Evolutionary conservation across 768 basidiomycete species (phyloP).

Genomic region (Leucocoprinus sp.): DNA sequence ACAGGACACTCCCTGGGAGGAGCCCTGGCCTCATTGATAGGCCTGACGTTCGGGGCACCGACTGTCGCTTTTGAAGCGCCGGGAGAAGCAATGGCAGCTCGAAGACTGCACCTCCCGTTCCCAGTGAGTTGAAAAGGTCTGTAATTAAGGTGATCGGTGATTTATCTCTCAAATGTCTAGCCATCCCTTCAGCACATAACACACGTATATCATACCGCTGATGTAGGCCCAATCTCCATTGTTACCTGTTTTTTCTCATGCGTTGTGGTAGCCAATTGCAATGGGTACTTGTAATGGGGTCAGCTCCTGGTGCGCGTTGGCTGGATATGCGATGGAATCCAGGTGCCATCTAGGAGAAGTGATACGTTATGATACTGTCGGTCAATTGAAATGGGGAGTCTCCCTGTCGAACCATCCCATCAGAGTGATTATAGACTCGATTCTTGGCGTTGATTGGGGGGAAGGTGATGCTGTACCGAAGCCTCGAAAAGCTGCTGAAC

Average conservation of each 20-base stretch:
- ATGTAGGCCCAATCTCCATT: constrained; percentile 31
- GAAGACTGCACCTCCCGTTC: constrained; percentile 77
- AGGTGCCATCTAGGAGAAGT: constrained; percentile 85
- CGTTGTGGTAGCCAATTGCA: constrained; percentile 56
- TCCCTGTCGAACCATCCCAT: constrained; percentile 68
- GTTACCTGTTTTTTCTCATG: neutral
- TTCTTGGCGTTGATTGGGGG: constrained; percentile 15
- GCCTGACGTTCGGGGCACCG: constrained; percentile 86
- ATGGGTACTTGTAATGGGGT: constrained; percentile 79
- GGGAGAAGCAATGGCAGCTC: constrained; percentile 60
- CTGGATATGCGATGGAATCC: constrained; percentile 80
- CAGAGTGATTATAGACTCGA: constrained; percentile 51
- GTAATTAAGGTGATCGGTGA: neutral
- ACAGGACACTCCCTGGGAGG: constrained; percentile 78
- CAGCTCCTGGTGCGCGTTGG: constrained; percentile 38
- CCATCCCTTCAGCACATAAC: constrained; percentile 70
- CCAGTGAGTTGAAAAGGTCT: constrained; percentile 45
- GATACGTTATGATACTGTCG: constrained; percentile 81
- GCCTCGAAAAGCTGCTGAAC: constrained; percentile 24
- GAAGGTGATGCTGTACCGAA: constrained; percentile 16
- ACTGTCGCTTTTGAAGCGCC: constrained; percentile 89
- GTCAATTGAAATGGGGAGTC: constrained; percentile 71
- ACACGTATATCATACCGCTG: constrained; percentile 88
- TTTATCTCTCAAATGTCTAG: constrained; percentile 24
- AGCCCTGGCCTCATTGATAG: constrained; percentile 73